phyloP scores from a whole-genome alignment of 805 yeast genomes.

The Torulaspora maleeae region DNA sequence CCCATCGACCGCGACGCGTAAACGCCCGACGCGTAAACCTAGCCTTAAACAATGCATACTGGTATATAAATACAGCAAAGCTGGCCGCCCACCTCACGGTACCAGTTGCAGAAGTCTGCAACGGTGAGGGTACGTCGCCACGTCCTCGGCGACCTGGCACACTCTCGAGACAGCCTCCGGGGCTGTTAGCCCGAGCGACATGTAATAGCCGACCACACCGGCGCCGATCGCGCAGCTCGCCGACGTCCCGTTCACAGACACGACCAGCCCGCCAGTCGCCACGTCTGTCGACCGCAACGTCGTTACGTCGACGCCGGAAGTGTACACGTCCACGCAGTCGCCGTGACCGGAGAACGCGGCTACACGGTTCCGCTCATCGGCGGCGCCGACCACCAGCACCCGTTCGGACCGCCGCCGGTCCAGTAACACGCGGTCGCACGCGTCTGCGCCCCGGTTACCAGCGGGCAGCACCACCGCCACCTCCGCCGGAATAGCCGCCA shows the following conservation, averaged over 20 bases:
- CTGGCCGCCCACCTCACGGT: not conserved
- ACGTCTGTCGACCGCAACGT: constrained; percentile 36
- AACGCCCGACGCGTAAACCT: not conserved
- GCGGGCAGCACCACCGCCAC: constrained; percentile 48
- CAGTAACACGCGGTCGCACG: constrained; percentile 47
- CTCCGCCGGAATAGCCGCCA: constrained; percentile 41
- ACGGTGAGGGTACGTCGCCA: not conserved
- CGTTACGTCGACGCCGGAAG: constrained; percentile 46
- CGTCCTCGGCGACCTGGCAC: constrained; percentile 3
- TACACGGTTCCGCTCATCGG: constrained; percentile 2
- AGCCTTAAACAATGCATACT: not conserved
- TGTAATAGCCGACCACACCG: constrained; percentile 43
- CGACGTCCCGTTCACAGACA: constrained; percentile 46
- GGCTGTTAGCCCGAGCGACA: constrained; percentile 40
- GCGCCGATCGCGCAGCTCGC: constrained; percentile 45
- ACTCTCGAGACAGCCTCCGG: constrained; percentile 34
- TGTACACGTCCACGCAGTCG: constrained; percentile 48
- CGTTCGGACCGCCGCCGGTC: constrained; percentile 31
- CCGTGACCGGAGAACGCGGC: constrained; percentile 43
- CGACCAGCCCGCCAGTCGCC: constrained; percentile 25
- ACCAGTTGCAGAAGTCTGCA: constrained; percentile 8
- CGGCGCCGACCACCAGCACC: constrained; percentile 13
- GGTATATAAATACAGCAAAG: no score
- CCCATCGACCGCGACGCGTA: not conserved
- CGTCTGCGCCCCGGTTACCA: constrained; percentile 43